A percentile compares a stretch with the other conserved stretches of the same genome.
These are phyloP conservation scores for peach (Prunus persica) DNA, from an alignment of 306 rosid genomes.

Conservation along the genomic window DNA sequence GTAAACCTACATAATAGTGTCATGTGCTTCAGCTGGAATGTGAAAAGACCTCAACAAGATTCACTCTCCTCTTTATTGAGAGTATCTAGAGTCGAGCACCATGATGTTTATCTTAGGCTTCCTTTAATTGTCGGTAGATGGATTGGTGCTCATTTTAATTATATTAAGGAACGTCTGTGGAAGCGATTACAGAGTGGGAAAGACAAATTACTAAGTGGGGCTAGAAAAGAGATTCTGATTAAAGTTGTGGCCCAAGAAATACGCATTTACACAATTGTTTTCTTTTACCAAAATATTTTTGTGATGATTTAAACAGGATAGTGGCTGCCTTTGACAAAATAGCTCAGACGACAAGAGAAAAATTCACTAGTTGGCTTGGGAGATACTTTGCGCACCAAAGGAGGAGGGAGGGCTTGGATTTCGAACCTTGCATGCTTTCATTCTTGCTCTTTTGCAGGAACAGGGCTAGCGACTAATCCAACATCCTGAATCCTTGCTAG, in stretches of 20 bases:
- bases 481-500: neutral
- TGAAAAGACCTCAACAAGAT: neutral
- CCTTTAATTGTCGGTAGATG: rapidly evolving
- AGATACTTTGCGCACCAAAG: neutral
- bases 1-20: no score
- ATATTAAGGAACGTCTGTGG: neutral
- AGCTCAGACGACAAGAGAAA: neutral
- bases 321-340: neutral
- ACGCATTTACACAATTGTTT: neutral
- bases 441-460: neutral
- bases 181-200: neutral
- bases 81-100: neutral
- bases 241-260: neutral
- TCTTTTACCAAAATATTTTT: neutral
- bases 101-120: neutral
- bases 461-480: neutral
- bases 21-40: neutral
- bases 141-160: neutral
- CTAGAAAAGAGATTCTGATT: neutral
- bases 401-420: neutral
- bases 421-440: neutral
- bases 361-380: neutral
- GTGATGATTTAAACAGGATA: neutral
- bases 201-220: neutral
- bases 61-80: neutral